Base-by-base conservation (phyloP, 1,139 yeast genomes). In the Magnusiomyces suaveolens region DNA sequence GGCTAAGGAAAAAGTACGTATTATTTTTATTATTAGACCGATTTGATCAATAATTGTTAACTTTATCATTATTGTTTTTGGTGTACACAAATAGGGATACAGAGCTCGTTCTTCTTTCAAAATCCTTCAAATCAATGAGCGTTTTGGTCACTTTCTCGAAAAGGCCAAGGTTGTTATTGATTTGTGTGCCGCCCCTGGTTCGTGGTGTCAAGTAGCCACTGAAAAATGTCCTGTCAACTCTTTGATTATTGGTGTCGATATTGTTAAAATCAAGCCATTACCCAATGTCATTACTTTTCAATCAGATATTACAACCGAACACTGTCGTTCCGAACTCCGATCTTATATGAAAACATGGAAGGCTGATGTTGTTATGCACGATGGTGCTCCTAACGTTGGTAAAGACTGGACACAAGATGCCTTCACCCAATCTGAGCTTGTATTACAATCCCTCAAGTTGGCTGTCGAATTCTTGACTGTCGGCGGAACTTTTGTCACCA, bases 341-440 rank as follows among this genome's bases (percentile, higher is more conserved):
- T 97, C 97, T 41, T 92, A 90, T 68, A 84, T 94, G 86, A 92
- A 92, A 71, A 90, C 98, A 0, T 92, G 97, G 97, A 92, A 94
- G 66, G 99, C 98, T 1, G 97, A 94, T 67, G 87, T 96, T 0
- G 97, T 92, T 25, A 75, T 94, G 67, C 98, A 92, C 73, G 99
- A 92, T 78, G 99, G 99, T 83, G 99, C 99, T 29, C 99, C 99
- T 29, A 94, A 92, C 67, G 98, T 92, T 62, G 98, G 98, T 83
- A 78, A 90, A 66, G 96, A 96, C 25, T 94, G 98, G 98, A 92
- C 87, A 33, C 98, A 94, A 71, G 99, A 92, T 81, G 98, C 98
- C 1, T 94, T 87, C 72, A 88, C 97, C 1, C 99, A 92, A 74
- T 88, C 97, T 23, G 97, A 92, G 69, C 81, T 92, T 65, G 94